Evolutionary conservation across 257 asterid species (phyloP), one percentile per base, ranked within the genome.

Genomic region (Solanum infundibuliforme): DNA sequence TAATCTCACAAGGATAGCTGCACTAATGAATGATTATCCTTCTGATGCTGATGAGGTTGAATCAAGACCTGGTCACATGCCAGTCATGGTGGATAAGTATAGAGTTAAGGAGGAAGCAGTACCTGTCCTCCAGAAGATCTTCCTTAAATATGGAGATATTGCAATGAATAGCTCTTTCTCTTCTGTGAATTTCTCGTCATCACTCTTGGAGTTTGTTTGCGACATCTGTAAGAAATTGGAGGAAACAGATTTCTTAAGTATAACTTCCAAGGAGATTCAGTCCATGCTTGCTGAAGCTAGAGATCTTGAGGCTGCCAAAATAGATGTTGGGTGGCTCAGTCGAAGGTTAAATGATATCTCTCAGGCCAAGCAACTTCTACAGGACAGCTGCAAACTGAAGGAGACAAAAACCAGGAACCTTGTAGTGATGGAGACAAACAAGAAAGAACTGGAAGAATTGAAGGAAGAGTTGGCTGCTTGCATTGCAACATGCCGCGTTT

Each of bases 91-190:
- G 10, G 1, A 48, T 35, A 62, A 71, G 46, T 84, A 87, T 71
- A 43, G 55, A 46, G 88, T 89, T 66, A 84, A 86, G 46, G 41
- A 39, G 74, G 88, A 89, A 68, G 82, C 83, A 38, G 85, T n/a
- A 27, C 79, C 88, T 14, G 16, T 77, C 11, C 89, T 84, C 11
- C n/a, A 76, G 34, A 43, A 66, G 5, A 89, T 89, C 75, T 43
- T 89, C 14, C 79, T 52, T 0, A 77, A 76, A 34, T 13, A 89
- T 43, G 87, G 89, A 14, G 89, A 84, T 52, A 89, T 89, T 87
- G 88, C 88, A 9, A 46, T 36, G 18, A 38, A 87, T 79, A 43
- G 83, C 86, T 55, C 52, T 48, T 29, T 79, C 66, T 41, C 84
- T 43, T 43, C 84, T 8, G 38, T 43, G 65, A 79, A 5, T 39